Conservation (phyloP, 495 filamentous ascomycete genomes). For the Wilcoxina mikolae region DNA sequence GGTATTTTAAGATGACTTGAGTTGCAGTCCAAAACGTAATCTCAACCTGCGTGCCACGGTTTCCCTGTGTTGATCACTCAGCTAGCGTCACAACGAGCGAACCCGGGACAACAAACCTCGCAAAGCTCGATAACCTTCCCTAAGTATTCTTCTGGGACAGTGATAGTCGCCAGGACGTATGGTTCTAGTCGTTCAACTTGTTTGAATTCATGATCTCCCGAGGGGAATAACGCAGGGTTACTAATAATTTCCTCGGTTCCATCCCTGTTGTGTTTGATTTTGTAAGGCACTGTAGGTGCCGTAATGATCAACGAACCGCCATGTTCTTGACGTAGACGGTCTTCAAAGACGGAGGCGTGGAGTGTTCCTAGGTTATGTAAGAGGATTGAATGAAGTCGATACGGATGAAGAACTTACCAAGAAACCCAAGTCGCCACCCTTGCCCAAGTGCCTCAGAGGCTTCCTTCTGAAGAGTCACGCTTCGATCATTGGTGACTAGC, state of each 20-base stretch:
- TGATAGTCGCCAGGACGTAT: slow-evolving; percentile 72
- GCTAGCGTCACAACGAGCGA: not conserved
- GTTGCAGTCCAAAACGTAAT: slow-evolving; percentile 84
- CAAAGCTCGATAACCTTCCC: slow-evolving; percentile 92
- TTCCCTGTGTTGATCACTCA: slow-evolving; percentile 30
- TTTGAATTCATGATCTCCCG: slow-evolving; percentile 42
- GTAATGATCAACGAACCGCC: slow-evolving; percentile 94
- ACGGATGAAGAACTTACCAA: slow-evolving; percentile 34
- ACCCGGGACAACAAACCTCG: slow-evolving; percentile 34
- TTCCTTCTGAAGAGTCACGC: slow-evolving; percentile 85
- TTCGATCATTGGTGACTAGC: slow-evolving; percentile 83
- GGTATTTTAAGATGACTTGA: slow-evolving; percentile 91
- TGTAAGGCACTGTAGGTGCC: slow-evolving; percentile 84
- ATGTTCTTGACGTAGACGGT: slow-evolving; percentile 88
- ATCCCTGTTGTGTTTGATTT: slow-evolving; percentile 53
- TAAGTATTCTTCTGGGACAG: slow-evolving; percentile 82
- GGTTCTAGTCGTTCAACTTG: slow-evolving; percentile 61
- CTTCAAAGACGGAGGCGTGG: slow-evolving; percentile 96
- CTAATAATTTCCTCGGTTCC: slow-evolving; percentile 60
- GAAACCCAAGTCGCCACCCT: slow-evolving; percentile 84
- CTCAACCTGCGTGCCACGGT: slow-evolving; percentile 70
- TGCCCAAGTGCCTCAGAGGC: slow-evolving; percentile 83
- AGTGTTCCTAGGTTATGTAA: slow-evolving; percentile 44
- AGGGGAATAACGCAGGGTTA: slow-evolving; percentile 77
- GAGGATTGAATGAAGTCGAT: not conserved